A percentile compares a stretch with the other conserved stretches of the same genome.
These are phyloP conservation scores for Sesbania bispinosa DNA, from an alignment of 306 rosid species.

Conservation along the genomic window DNA sequence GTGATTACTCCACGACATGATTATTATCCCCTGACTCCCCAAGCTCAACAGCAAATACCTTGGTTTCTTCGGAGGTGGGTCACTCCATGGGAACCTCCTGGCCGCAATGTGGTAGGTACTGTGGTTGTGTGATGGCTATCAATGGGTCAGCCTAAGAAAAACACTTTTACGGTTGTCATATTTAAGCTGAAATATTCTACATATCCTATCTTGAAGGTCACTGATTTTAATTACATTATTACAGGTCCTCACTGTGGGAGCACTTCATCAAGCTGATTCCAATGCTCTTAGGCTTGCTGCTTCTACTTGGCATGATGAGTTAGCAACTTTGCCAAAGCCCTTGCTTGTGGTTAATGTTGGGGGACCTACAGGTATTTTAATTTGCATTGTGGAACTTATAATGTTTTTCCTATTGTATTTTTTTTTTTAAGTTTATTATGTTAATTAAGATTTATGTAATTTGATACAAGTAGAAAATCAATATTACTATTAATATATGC, in stretches of 20 bases:
- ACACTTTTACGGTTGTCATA: not conserved
- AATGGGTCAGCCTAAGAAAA: slow-evolving; percentile 5
- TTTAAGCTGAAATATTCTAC: not conserved
- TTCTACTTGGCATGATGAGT: slow-evolving; percentile 70
- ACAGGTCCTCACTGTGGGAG: slow-evolving; percentile 87
- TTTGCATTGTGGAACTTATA: slow-evolving; percentile 4
- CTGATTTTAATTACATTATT: slow-evolving; percentile 19
- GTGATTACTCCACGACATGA: slow-evolving; percentile 83
- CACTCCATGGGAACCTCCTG: slow-evolving; percentile 84
- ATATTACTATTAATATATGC: not conserved
- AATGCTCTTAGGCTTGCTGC: slow-evolving; percentile 71
- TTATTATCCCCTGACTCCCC: slow-evolving; percentile 76
- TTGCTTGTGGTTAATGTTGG: slow-evolving; percentile 85
- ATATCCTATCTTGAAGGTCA: slow-evolving; percentile 19
- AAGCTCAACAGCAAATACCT: slow-evolving; percentile 65
- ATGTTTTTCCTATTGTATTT: not conserved
- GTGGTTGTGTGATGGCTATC: slow-evolving; percentile 20
- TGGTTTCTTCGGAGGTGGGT: slow-evolving; percentile 80
- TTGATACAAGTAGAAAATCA: not conserved
- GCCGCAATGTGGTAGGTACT: slow-evolving; percentile 68
- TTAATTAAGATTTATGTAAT: not conserved
- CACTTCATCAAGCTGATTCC: slow-evolving; percentile 90
- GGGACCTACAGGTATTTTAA: slow-evolving; percentile 73
- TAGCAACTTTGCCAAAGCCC: slow-evolving; percentile 76
- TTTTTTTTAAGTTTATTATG: not conserved